Evolutionary conservation across 1,139 yeast genomes (phyloP), one percentile per base, ranked within the genome.

Genomic region (Taiozyma onychis): DNA sequence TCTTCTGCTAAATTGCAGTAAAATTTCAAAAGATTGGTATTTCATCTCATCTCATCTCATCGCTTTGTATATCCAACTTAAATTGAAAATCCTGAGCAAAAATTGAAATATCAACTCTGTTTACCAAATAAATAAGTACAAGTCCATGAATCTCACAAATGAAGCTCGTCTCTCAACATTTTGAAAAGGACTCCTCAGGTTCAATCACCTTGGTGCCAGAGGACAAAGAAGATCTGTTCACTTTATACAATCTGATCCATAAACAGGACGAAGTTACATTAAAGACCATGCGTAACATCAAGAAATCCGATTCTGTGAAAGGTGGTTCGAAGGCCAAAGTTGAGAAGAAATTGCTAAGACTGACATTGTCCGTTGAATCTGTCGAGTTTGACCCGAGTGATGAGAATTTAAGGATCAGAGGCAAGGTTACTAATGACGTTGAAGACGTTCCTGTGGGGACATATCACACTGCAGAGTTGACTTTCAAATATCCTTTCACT

Each of bases 221-320:
- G 61, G 98, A 93, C 61, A 81, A 88, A 41, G 98, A 93, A 61
- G 99, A 93, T 66, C 74, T 93, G 55, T 93, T 97, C 91, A 84
- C 87, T 44, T 65, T 89, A 13, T 90, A 88, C 72, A 95, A 93
- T 61, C 72, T 93, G 39, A 75, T 93, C 11, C 83, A 82, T 48
- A 79, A 78, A 50, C 88, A 86, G 26, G 99, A 93, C 68, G 83
- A 80, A 53, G 73, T 93, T 6, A 80, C 81, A 54, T 73, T 90
- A 48, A 76, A 78, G 54, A 87, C 96, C 3, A 71, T 75, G 51
- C 75, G 96, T 64, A 84, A 84, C 61, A 77, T 86, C 49, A 81
- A 80, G 67, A 80, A 71, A 26, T 16, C 22, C 70, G 72, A 59
- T 43, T 51, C 59, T 24, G 26, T 24, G 6, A 24, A 24, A n/a